Evolutionary conservation across 2,329 filamentous ascomycete species (phyloP), one percentile per base, ranked within the genome.

Genomic region (Fusarium begoniae): DNA sequence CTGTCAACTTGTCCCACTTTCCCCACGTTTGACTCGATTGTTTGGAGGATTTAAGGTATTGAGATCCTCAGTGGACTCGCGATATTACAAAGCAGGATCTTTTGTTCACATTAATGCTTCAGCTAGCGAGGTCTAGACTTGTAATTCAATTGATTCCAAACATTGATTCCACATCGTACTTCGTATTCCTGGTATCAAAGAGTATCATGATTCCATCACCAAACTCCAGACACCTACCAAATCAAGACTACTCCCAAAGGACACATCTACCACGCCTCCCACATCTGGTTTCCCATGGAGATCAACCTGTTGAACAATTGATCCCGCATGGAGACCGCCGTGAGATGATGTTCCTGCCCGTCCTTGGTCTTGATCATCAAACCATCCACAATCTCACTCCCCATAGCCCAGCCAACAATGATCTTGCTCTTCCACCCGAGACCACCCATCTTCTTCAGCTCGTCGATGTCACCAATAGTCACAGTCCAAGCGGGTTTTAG

Each of bases 371-470:
- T 84, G 72, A 96, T 89, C 73, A 93, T 86, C 73, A 97, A 75
- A 0, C 93, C 93, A 83, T 96, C 94, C 1, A 92, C 90, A 37
- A 96, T 90, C 80, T 95, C 91, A 54, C 90, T 87, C 2, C 90
- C 89, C 77, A 94, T 87, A 2, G 92, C 91, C 93, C 94, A 94
- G 0, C 94, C 93, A 2, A 96, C 92, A 4, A 96, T 87, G 56
- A 96, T 83, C 84, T 94, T 96, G 3, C 91, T 90, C 83, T 96
- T 97, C 94, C 94, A 97, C 0, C 94, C 93, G 41, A 95, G 85
- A 0, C 94, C 94, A 9, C 94, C 94, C 4, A 95, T 85, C 83
- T 97, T 97, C 80, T 91, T 92, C 60, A 97, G 79, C 80, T 95
- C 93, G 3, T 70, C 84, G 51, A 97, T 92, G 22, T 96, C 92